A percentile compares a stretch with the other conserved stretches of the same genome.
These are phyloP conservation scores for Kodamaea sagamina DNA, from an alignment of 805 yeast genomes.

Conservation along the genomic window DNA sequence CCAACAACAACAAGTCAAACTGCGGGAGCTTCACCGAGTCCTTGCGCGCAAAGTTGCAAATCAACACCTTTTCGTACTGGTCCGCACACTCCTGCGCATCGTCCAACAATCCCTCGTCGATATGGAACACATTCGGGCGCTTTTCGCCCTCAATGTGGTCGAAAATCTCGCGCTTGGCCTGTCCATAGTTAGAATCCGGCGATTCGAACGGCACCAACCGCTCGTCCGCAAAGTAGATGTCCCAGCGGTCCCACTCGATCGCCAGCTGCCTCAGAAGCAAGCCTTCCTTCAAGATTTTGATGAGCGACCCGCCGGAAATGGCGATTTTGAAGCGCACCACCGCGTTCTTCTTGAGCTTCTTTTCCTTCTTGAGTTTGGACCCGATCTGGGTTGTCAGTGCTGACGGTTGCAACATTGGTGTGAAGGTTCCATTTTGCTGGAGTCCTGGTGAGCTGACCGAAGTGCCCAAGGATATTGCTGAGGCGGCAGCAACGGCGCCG, in stretches of 20 bases:
- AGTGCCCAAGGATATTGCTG: conserved; percentile 19
- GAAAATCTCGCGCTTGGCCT: conserved; percentile 77
- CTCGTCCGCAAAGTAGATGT: conserved; percentile 94
- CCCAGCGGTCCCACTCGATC: conserved; percentile 93
- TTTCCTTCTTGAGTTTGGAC: conserved; percentile 27
- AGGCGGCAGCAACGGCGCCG: conserved; percentile 18
- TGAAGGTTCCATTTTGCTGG: conserved; percentile 14
- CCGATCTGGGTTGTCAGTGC: conserved; percentile 15
- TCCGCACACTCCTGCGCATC: conserved; percentile 95
- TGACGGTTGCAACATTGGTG: conserved; percentile 10
- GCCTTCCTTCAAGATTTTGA: conserved; percentile 85
- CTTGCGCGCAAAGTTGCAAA: conserved; percentile 90
- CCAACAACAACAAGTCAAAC: conserved; percentile 87
- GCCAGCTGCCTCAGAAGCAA: conserved; percentile 66
- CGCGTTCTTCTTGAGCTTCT: conserved; percentile 52
- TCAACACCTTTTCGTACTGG: conserved; percentile 80
- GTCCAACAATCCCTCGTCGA: conserved; percentile 70
- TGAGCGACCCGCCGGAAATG: conserved; percentile 88
- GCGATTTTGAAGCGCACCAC: conserved; percentile 86
- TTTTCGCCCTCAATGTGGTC: conserved; percentile 59
- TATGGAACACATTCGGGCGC: conserved; percentile 76
- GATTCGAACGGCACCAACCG: conserved; percentile 86
- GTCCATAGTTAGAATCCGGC: conserved; percentile 86
- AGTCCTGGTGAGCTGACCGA: conserved; percentile 15
- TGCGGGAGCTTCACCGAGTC: conserved; percentile 94